phyloP scores from a whole-genome alignment of 495 filamentous ascomycete species.

The Talaromyces wortmannii region DNA sequence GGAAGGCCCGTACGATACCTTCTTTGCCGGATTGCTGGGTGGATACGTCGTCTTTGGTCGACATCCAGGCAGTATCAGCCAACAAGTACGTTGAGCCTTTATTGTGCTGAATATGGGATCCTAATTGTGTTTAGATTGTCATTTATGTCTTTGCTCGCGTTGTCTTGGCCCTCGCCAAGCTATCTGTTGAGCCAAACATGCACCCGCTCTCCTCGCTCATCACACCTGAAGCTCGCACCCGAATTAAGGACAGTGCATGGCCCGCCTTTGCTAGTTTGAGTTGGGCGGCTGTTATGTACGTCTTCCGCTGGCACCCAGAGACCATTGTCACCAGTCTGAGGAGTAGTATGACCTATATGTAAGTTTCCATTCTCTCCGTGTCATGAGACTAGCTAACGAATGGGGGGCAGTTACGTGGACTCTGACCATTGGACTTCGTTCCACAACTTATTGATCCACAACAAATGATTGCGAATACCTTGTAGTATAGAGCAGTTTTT shows the following conservation, averaged over 20 bases:
- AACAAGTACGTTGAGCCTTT: conserved; percentile 52
- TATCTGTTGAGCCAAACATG: conserved; percentile 62
- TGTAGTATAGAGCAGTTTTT: not conserved
- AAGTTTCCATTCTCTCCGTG: conserved; percentile 33
- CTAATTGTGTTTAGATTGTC: conserved; percentile 52
- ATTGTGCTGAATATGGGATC: not conserved
- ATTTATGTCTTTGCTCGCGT: conserved; percentile 97
- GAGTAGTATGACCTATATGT: conserved; percentile 98
- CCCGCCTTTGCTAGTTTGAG: conserved; percentile 80
- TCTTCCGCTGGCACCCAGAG: conserved; percentile 88
- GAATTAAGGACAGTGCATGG: conserved; percentile 69
- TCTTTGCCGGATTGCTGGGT: conserved; percentile 85
- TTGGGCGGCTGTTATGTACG: conserved; percentile 92
- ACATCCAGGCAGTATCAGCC: conserved; percentile 74
- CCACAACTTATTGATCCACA: conserved; percentile 72
- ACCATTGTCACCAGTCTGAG: conserved; percentile 82
- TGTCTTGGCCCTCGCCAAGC: conserved; percentile 71
- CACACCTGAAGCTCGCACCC: conserved; percentile 33
- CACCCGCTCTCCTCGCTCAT: conserved; percentile 35
- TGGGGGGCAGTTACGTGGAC: conserved; percentile 49
- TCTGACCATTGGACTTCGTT: conserved; percentile 80
- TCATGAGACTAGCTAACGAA: conserved; percentile 10
- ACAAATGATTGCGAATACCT: conserved; percentile 50
- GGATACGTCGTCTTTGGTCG: conserved; percentile 92
- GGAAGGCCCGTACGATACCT: conserved; percentile 68